Evolutionary conservation across 1,139 yeast species (phyloP).

Genomic region (Yamadazyma friedrichii): DNA sequence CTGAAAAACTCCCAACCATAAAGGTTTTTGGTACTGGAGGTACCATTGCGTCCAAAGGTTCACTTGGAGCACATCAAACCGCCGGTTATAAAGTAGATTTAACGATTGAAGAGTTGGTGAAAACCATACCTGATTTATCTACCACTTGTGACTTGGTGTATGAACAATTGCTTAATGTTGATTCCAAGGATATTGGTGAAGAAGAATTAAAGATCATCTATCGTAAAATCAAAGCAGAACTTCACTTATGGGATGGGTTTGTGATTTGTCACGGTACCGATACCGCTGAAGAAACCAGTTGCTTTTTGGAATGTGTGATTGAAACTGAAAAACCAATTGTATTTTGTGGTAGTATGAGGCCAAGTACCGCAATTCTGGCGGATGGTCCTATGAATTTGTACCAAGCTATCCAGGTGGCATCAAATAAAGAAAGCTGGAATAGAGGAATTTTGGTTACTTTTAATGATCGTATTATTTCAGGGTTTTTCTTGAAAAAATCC

Average conservation of each 20-base stretch:
- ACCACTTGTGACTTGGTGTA: constrained; percentile 56
- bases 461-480: constrained; percentile 67
- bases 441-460: constrained; percentile 65
- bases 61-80: constrained; percentile 48
- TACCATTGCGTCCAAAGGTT: constrained; percentile 68
- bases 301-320: constrained; percentile 60
- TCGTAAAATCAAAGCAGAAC: constrained; percentile 43
- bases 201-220: constrained; percentile 32
- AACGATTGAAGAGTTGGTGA: constrained; percentile 60
- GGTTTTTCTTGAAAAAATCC: constrained; percentile 67
- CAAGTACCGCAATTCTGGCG: constrained; percentile 65
- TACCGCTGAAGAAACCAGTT: constrained; percentile 70
- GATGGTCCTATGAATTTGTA: constrained; percentile 74
- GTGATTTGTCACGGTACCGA: constrained; percentile 77
- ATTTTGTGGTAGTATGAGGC: constrained; percentile 72
- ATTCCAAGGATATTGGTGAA: constrained; percentile 60
- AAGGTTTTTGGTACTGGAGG: constrained; percentile 74
- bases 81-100: constrained; percentile 70
- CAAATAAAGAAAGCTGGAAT: constrained; percentile 47
- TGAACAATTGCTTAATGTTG: constrained; percentile 65
- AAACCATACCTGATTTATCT: constrained; percentile 61
- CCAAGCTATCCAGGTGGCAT: constrained; percentile 66
- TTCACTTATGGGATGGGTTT: constrained; percentile 50
- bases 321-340: constrained; percentile 61
- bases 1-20: constrained; percentile 34